A percentile compares a stretch with the other conserved stretches of the same genome.
These are phyloP conservation scores for Petasospora rhodanensis DNA, from an alignment of 1,139 yeast species.

Conservation along the genomic window DNA sequence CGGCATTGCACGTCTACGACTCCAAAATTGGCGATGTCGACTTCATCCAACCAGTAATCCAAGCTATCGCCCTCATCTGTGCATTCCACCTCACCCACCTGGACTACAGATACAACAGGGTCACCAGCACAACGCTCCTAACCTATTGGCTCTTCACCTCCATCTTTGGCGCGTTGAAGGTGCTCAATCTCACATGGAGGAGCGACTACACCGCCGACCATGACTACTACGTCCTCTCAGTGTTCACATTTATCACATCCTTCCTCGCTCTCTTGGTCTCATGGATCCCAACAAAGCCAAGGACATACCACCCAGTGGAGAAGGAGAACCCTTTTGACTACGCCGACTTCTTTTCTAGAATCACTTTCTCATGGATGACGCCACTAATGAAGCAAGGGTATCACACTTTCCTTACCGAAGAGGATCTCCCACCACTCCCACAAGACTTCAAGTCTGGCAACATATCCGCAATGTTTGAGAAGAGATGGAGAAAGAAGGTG, in stretches of 20 bases:
- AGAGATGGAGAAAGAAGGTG: conserved; percentile 55
- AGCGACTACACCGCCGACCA: conserved; percentile 24
- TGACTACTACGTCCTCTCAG: conserved; percentile 39
- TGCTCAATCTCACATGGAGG: conserved; percentile 49
- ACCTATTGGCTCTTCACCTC: conserved; percentile 71
- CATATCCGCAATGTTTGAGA: conserved; percentile 46
- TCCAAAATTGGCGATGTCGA: no score
- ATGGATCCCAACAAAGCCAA: conserved; percentile 43
- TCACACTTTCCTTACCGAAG: conserved; percentile 62
- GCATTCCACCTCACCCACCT: conserved; percentile 59
- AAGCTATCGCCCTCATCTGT: conserved; percentile 34
- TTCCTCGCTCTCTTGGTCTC: conserved; percentile 52
- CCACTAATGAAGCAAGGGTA: conserved; percentile 86
- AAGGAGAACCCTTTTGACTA: conserved; percentile 61
- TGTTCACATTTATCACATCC: conserved; percentile 47
- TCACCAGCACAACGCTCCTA: conserved; percentile 67
- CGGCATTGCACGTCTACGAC: conserved; percentile 16
- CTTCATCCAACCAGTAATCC: conserved; percentile 27
- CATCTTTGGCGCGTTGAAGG: conserved; percentile 38
- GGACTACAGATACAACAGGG: conserved; percentile 61
- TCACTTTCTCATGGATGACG: conserved; percentile 91
- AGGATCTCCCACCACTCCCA: conserved; percentile 82
- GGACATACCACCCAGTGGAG: conserved; percentile 35
- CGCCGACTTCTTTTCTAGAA: conserved; percentile 75
- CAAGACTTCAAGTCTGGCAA: conserved; percentile 49